phyloP scores from a whole-genome alignment of 2,329 filamentous ascomycete species.

The Trichophyton equinum region DNA sequence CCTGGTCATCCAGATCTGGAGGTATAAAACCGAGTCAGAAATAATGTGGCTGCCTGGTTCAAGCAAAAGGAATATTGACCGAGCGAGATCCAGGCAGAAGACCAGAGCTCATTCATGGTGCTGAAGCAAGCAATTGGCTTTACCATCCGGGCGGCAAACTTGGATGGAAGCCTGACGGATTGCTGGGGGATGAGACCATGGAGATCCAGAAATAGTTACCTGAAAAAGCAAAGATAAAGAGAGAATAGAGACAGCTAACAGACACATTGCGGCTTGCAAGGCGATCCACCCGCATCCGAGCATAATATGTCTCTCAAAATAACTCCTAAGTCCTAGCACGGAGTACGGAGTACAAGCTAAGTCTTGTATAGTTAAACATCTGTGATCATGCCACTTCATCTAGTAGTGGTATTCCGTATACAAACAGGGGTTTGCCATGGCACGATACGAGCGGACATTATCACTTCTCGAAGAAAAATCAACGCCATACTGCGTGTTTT shows the following conservation, averaged over 20 bases:
- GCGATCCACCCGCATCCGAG: neutral
- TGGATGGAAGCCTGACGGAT: neutral
- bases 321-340: too few relatives aligned
- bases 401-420: neutral
- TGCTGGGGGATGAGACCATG: neutral
- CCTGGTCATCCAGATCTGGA: neutral
- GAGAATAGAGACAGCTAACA: neutral
- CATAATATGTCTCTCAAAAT: neutral
- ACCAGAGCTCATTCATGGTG: neutral
- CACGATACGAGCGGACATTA: neutral
- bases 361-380: too few relatives aligned
- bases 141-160: neutral
- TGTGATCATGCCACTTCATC: too few relatives aligned
- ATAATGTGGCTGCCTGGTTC: neutral
- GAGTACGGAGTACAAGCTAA: too few relatives aligned
- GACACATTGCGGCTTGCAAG: neutral
- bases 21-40: too few relatives aligned
- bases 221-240: neutral
- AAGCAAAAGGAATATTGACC: neutral
- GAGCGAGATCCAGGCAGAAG: neutral
- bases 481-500: neutral
- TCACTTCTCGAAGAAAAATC: neutral
- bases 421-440: neutral
- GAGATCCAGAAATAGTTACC: neutral
- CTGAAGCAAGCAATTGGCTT: neutral